Evolutionary conservation across 805 yeast species (phyloP).

Genomic region (Candida xiaguanensis): DNA sequence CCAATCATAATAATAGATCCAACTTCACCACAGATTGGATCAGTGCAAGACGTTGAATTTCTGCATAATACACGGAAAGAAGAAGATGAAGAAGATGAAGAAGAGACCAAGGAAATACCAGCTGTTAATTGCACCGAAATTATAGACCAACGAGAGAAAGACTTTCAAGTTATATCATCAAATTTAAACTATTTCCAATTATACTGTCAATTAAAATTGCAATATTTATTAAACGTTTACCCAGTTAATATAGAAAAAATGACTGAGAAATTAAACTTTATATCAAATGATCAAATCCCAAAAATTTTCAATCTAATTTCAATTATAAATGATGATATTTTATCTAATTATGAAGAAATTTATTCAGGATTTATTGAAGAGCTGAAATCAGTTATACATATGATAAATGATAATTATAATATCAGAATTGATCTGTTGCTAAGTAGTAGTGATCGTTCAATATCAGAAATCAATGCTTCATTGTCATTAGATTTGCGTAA

Average conservation of each 20-base stretch:
- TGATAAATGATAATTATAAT: constrained; percentile 43
- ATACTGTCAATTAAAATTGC: constrained; percentile 12
- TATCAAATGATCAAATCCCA: constrained; percentile 15
- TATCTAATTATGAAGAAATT: constrained; percentile 32
- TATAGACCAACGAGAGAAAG: constrained; percentile 10
- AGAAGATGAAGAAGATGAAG: constrained; percentile 3
- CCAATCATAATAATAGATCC: constrained; percentile 1
- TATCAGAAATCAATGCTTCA: constrained; percentile 72
- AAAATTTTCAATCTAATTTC: constrained; percentile 14
- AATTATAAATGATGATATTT: constrained; percentile 26
- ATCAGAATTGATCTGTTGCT: constrained; percentile 57
- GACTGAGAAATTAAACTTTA: constrained; percentile 14
- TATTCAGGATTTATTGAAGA: constrained; percentile 32
- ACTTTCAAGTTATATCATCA: constrained; percentile 7
- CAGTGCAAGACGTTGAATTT: constrained; percentile 7
- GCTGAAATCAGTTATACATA: constrained; percentile 29
- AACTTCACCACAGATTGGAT: background rate
- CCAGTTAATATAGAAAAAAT: constrained; percentile 17
- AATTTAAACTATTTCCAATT: constrained; percentile 16
- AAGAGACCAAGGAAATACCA: background rate
- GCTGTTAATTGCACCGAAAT: constrained; percentile 1
- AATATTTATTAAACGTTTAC: constrained; percentile 18
- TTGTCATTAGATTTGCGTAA: constrained; percentile 58
- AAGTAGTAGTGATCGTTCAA: constrained; percentile 61
- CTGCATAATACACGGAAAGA: background rate